Evolutionary conservation across 2,329 filamentous ascomycete species (phyloP).

Genomic region (Phyllosticta ampelicida): DNA sequence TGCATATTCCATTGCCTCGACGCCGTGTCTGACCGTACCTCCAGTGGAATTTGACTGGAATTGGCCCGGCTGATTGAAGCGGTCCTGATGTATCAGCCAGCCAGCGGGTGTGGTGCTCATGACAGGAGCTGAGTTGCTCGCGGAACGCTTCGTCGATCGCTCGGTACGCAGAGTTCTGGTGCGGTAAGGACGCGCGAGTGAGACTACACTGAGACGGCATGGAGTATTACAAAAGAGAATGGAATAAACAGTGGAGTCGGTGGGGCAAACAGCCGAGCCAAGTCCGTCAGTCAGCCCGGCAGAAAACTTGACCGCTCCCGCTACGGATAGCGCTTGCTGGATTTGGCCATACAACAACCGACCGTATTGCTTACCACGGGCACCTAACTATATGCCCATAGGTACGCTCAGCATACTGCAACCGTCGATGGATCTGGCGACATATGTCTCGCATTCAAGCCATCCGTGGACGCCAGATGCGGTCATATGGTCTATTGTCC

Average conservation of each 20-base stretch:
- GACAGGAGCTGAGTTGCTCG: background rate
- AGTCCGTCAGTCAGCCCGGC: background rate
- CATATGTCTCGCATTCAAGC: constrained; percentile 48
- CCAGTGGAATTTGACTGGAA: background rate
- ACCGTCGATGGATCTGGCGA: constrained; percentile 52
- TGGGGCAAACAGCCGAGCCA: background rate
- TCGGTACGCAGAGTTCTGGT: background rate
- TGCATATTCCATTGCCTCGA: constrained; percentile 26
- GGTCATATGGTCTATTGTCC: constrained; percentile 57
- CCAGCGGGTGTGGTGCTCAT: background rate
- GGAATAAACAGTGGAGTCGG: background rate
- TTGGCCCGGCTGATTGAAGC: constrained; percentile 6
- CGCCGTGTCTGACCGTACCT: background rate
- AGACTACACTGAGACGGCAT: background rate
- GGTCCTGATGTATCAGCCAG: constrained; percentile 8
- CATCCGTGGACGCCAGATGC: constrained; percentile 61
- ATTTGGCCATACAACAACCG: background rate
- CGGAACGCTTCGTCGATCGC: background rate
- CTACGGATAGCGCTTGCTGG: too few species aligned
- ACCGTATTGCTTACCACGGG: background rate
- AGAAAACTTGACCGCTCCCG: background rate
- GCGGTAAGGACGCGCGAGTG: background rate
- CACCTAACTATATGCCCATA: background rate
- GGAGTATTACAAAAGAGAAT: background rate
- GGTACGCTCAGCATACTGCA: too few species aligned